A percentile compares a stretch with the other conserved stretches of the same genome.
These are phyloP conservation scores for Amaranthus tricolor DNA, from an alignment of 179 eudicot species.

Conservation along the genomic window DNA sequence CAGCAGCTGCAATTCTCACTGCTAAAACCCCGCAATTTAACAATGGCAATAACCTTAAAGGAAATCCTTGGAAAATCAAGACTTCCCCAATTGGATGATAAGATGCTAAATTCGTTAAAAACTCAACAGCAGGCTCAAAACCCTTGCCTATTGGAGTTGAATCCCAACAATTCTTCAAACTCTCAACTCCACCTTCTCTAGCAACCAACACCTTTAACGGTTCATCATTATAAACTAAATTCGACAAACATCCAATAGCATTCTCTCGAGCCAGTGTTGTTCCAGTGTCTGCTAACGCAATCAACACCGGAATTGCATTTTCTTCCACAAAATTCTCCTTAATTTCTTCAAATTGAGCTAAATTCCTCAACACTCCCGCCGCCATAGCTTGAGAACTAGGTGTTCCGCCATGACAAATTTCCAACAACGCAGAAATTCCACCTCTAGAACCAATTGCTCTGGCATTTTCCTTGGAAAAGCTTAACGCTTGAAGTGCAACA, in stretches of 20 bases:
- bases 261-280: slow-evolving; percentile 64
- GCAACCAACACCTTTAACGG: slow-evolving; percentile 56
- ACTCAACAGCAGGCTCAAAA: slow-evolving; percentile 56
- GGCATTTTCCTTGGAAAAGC: slow-evolving; percentile 60
- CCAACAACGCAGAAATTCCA: slow-evolving; percentile 62
- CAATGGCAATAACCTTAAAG: slow-evolving; percentile 31
- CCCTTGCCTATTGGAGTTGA: slow-evolving; percentile 35
- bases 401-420: slow-evolving; percentile 67
- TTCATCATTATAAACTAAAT: slow-evolving; percentile 49
- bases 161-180: slow-evolving; percentile 67
- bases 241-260: slow-evolving; percentile 64
- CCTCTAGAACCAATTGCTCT: slow-evolving; percentile 75
- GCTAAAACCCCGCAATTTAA: slow-evolving; percentile 56
- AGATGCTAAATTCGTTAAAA: slow-evolving; percentile 47
- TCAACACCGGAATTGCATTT: slow-evolving; percentile 46
- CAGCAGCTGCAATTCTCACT: slow-evolving; percentile 63
- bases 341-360: slow-evolving; percentile 53
- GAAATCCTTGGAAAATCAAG: slow-evolving; percentile 52
- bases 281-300: slow-evolving; percentile 52
- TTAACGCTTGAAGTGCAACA: slow-evolving; percentile 44
- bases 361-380: slow-evolving; percentile 54
- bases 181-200: slow-evolving; percentile 67
- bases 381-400: slow-evolving; percentile 68
- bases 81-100: slow-evolving; percentile 49
- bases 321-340: slow-evolving; percentile 80